Conservation (phyloP, 176 grass and related monocot genomes). For the Rhynchospora pubera region DNA sequence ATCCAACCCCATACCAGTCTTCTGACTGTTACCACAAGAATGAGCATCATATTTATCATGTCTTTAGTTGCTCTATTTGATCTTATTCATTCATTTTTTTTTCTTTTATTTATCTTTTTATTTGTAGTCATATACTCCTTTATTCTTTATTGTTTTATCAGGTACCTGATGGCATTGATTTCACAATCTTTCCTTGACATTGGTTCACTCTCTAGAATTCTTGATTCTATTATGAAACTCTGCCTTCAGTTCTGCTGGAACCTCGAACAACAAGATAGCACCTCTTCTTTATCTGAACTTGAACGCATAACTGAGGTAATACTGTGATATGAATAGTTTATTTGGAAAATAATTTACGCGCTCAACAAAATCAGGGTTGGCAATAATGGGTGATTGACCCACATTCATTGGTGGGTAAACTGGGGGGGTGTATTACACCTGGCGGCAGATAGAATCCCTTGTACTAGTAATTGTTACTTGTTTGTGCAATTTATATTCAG, state of each 20-base stretch:
- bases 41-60: background rate
- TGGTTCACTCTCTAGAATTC: conserved; percentile 92
- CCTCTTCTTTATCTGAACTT: conserved; percentile 53
- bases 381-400: no score
- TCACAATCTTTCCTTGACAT: conserved; percentile 97
- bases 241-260: conserved; percentile 96
- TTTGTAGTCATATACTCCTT: background rate
- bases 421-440: background rate
- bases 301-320: conserved; percentile 87
- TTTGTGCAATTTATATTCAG: background rate
- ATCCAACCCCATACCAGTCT: background rate
- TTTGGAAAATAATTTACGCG: background rate
- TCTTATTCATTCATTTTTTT: background rate
- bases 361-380: no score
- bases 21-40: background rate
- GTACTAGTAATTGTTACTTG: background rate
- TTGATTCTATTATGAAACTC: conserved; percentile 96
- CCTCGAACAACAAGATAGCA: conserved; percentile 66
- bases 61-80: background rate
- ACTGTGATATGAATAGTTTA: background rate
- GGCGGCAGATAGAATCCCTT: background rate
- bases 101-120: no score
- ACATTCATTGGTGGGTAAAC: background rate
- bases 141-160: conserved; percentile 23
- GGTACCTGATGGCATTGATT: conserved; percentile 85